A percentile compares a stretch with the other conserved stretches of the same genome.
These are phyloP conservation scores for Dittrichia graveolens DNA, from an alignment of 129 eudicot genomes.

Conservation along the genomic window DNA sequence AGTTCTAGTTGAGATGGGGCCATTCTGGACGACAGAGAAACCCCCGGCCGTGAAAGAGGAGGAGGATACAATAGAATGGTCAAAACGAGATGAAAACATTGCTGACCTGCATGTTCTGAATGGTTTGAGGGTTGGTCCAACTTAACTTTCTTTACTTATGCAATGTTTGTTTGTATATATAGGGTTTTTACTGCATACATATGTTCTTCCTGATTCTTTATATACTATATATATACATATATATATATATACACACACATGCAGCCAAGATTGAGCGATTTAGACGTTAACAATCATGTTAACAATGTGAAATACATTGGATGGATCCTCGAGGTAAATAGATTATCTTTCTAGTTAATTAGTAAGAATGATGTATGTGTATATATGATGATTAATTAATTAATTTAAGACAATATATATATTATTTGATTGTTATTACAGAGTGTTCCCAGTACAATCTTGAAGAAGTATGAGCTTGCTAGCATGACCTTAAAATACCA, in stretches of 20 bases:
- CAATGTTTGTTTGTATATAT: neutral
- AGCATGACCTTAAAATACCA: slow-evolving; percentile 63
- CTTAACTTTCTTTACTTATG: neutral
- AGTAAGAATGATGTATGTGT: neutral
- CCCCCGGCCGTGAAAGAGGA: slow-evolving; percentile 56
- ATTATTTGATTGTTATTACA: slow-evolving; percentile 16
- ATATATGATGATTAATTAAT: neutral
- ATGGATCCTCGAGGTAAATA: slow-evolving; percentile 78
- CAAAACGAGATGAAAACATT: slow-evolving; percentile 55
- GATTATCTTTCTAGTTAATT: neutral
- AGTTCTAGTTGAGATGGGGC: slow-evolving; percentile 63
- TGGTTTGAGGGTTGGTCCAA: slow-evolving; percentile 56
- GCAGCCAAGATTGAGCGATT: slow-evolving; percentile 79
- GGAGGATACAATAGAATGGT: slow-evolving; percentile 50
- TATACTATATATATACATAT: slow-evolving; percentile 20
- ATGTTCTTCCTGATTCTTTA: neutral
- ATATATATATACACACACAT: too few species aligned
- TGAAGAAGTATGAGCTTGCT: slow-evolving; percentile 78
- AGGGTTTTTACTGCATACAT: neutral
- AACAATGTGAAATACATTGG: slow-evolving; percentile 82
- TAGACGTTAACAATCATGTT: slow-evolving; percentile 80
- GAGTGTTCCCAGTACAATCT: slow-evolving; percentile 66
- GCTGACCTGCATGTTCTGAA: slow-evolving; percentile 46
- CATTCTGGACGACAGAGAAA: slow-evolving; percentile 48
- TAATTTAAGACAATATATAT: neutral